Base-by-base conservation (phyloP, 1,284 basidiomycete species). In the Cryptococcus sp. region DNA sequence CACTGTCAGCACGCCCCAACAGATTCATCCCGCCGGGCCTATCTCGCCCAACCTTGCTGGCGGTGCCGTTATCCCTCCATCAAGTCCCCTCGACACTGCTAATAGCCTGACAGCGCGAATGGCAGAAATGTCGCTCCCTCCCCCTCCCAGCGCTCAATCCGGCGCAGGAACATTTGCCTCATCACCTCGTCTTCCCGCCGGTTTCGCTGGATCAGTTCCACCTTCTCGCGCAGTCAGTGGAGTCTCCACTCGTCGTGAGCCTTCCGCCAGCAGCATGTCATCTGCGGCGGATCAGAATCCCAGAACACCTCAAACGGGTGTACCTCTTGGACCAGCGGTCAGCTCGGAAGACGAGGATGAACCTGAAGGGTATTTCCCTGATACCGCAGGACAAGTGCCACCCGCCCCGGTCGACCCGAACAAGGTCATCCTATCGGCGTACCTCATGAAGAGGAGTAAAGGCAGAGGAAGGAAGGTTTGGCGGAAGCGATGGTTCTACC, bases 401-500 rank as follows among this genome's bases (percentile, higher is more conserved):
- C 37, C 49, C 5, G 53, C 60, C 10, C 57, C 57, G 6, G 62
- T 70, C 3, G 88, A 88, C 67, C 81, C 84, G 6, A 80, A 84
- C 22, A 93, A 91, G 78, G 80, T 87, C 47, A 86, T 96, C 29
- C 73, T 93, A 5, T 86, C 88, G 29, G 93, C 93, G 2, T 99
- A 99, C 76, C 81, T 99, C 60, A 95, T 96, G 90, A 99, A 99
- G 76, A 62, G 69, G 54, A 70, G 68, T 47, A 93, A 93, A 75
- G 93, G 93, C 45, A 87, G 87, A 50, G 91, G 95, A 65, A 85
- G 94, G 67, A 88, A 91, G 69, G 90, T 87, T 59, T 99, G 96
- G 96, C 83, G 93, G 58, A 99, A 99, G 79, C 82, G 92, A 45
- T 94, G 90, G 89, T 94, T 94, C 70, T 86, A 89, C 55, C 81